Conservation (phyloP, 805 yeast species). For the Wickerhamomyces silvicola region DNA sequence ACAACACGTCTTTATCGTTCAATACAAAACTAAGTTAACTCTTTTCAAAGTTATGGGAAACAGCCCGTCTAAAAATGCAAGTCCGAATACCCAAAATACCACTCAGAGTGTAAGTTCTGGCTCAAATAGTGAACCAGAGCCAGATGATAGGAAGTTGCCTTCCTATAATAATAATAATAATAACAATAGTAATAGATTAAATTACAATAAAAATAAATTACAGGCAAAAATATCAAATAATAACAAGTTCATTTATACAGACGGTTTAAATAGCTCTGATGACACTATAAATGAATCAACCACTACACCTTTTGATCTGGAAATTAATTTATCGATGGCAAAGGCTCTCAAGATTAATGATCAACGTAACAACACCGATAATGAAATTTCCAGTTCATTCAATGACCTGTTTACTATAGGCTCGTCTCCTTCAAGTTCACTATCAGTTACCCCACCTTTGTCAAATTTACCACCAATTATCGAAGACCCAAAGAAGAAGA, state of each 20-base stretch:
- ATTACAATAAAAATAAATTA: constrained; percentile 7
- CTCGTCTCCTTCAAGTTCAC: constrained; percentile 18
- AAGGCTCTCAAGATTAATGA: constrained; percentile 21
- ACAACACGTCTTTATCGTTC: too few relatives aligned
- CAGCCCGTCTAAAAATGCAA: constrained; percentile 50
- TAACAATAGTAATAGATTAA: constrained; percentile 5
- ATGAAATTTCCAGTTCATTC: constrained; percentile 21
- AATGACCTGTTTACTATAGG: constrained; percentile 22
- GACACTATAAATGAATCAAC: constrained; percentile 7
- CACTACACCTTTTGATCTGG: constrained; percentile 22
- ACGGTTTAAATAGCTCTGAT: constrained; percentile 6
- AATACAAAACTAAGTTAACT: too few relatives aligned
- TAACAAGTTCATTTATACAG: constrained; percentile 7
- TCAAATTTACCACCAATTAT: constrained; percentile 17
- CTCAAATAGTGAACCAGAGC: constrained; percentile 34
- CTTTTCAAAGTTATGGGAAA: too few relatives aligned
- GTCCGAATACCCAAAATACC: constrained; percentile 29
- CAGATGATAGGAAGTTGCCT: constrained; percentile 42
- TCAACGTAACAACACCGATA: not conserved
- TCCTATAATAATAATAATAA: constrained; percentile 24
- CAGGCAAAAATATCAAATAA: constrained; percentile 11
- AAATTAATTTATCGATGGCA: constrained; percentile 28
- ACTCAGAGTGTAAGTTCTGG: constrained; percentile 25
- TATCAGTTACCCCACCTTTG: constrained; percentile 19
- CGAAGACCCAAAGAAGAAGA: constrained; percentile 13